Percentiles rank a stretch among this genome's conserved stretches.
These are phyloP conservation scores for Leonotis leonurus DNA, from an alignment of 257 asterid genomes.

Conservation along the genomic window DNA sequence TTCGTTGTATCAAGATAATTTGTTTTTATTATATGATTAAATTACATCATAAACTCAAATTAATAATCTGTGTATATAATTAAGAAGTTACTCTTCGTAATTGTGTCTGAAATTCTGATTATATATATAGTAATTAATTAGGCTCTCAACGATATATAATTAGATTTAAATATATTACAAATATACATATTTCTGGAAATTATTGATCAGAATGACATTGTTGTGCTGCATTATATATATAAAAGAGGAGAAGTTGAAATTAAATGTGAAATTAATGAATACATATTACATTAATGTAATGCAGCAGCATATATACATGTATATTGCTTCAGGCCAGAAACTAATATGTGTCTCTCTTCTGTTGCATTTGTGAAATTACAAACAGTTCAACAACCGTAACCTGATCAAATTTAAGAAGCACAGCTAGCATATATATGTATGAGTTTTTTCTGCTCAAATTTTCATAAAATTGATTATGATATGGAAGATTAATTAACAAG, in stretches of 20 bases:
- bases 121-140: no score
- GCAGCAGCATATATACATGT: background rate
- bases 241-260: background rate
- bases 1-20: constrained; percentile 16
- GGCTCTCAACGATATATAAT: no score
- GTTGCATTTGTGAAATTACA: background rate
- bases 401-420: constrained; percentile 4
- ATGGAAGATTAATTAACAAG: no score
- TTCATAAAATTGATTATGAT: no score
- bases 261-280: background rate
- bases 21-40: no score
- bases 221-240: background rate
- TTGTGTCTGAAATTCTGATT: no score
- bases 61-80: no score
- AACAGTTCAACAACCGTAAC: constrained; percentile 9
- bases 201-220: background rate
- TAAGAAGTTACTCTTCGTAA: no score
- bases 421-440: background rate
- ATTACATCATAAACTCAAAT: no score
- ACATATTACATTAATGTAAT: background rate
- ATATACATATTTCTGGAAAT: background rate
- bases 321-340: background rate
- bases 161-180: no score
- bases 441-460: background rate
- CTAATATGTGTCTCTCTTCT: background rate